These are phyloP conservation scores for Angophora floribunda DNA, from an alignment of 345 rosid species.

Conservation along the genomic window DNA sequence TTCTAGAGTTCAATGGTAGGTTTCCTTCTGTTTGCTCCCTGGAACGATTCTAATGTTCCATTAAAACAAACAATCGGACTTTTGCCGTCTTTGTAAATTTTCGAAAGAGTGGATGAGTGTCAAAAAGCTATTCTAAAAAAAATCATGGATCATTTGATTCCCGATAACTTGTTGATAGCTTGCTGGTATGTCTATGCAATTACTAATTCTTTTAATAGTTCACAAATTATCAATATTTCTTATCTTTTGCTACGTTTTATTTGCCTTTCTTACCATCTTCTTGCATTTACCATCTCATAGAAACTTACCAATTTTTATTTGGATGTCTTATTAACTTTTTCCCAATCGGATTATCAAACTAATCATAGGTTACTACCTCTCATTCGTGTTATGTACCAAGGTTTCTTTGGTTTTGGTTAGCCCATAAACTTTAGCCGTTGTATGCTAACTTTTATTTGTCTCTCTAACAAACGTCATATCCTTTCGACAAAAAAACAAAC, in stretches of 20 bases:
- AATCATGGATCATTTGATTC: neutral
- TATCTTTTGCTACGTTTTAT: neutral
- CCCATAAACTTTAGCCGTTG: neutral
- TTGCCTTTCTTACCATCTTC: neutral
- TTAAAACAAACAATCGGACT: neutral
- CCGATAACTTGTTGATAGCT: neutral
- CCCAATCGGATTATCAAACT: neutral
- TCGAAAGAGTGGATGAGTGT: neutral
- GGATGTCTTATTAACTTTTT: neutral
- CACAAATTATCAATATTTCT: neutral
- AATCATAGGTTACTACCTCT: neutral
- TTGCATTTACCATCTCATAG: neutral
- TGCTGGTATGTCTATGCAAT: neutral
- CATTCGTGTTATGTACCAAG: neutral
- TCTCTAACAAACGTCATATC: neutral
- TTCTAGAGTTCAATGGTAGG: neutral
- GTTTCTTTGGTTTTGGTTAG: neutral
- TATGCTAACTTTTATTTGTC: neutral
- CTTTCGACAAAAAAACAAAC: neutral
- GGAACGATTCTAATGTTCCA: neutral
- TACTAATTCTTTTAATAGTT: neutral
- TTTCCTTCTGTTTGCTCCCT: neutral
- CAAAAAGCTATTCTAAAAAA: neutral
- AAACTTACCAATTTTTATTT: neutral
- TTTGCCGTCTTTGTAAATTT: neutral